A percentile compares a stretch with the other conserved stretches of the same genome.
Evolutionary conservation across 805 yeast species (phyloP).

Genomic region (Saccharomyces eubayanus): DNA sequence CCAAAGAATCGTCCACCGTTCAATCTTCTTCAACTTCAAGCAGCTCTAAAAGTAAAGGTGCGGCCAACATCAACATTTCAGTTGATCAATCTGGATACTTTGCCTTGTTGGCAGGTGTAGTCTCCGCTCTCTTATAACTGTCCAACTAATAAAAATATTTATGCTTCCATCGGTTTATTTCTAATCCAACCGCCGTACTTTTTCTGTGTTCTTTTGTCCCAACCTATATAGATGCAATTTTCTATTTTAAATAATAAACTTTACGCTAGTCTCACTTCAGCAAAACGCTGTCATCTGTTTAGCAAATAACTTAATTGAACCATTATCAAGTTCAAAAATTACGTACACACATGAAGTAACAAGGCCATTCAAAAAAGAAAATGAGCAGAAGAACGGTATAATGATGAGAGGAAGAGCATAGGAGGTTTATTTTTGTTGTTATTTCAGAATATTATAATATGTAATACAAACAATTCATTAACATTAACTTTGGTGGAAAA

Average conservation of each 20-base stretch:
- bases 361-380: not conserved
- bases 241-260: not conserved
- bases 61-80: conserved; percentile 9
- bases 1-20: conserved; percentile 16
- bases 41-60: conserved; percentile 20
- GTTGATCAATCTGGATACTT: conserved; percentile 20
- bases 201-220: not conserved
- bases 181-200: not conserved
- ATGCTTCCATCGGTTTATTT: not conserved
- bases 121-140: conserved; percentile 34
- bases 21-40: conserved; percentile 11
- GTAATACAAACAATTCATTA: conserved; percentile 35
- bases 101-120: conserved; percentile 29
- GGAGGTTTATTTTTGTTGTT: not conserved
- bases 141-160: not conserved
- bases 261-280: not conserved
- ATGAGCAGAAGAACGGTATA: not conserved
- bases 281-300: not conserved
- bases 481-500: not conserved
- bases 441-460: not conserved
- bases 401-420: not conserved
- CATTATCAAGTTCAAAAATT: too few relatives aligned
- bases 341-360: not conserved
- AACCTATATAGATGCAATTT: not conserved
- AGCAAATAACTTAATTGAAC: not conserved